phyloP scores from a whole-genome alignment of 352 stramenopile genomes.

The Pythium phragmitis region DNA sequence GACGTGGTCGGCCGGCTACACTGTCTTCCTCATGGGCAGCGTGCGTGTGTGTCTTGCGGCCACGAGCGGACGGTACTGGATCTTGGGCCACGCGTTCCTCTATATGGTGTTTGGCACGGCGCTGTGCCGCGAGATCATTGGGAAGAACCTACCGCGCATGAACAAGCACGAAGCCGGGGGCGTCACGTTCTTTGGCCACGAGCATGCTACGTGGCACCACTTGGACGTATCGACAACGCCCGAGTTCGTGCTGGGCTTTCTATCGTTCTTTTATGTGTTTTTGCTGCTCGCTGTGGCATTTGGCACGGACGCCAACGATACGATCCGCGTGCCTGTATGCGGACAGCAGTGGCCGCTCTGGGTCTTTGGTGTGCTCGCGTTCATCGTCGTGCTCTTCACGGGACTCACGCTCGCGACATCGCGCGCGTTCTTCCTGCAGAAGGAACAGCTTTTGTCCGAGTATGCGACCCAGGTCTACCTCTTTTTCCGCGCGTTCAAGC shows the following conservation, averaged over 20 bases:
- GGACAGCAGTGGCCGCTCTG: constrained; percentile 77
- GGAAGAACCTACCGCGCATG: constrained; percentile 77
- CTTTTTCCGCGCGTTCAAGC: constrained; percentile 51
- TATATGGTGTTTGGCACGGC: constrained; percentile 82
- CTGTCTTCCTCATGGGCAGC: constrained; percentile 74
- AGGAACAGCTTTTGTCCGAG: constrained; percentile 72
- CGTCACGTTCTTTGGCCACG: constrained; percentile 84
- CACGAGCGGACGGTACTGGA: constrained; percentile 74
- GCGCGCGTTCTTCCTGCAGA: constrained; percentile 78
- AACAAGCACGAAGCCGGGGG: constrained; percentile 78
- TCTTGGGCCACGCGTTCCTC: constrained; percentile 72
- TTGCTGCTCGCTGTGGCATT: constrained; percentile 79
- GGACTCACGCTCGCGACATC: constrained; percentile 73
- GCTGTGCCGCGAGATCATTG: constrained; percentile 81
- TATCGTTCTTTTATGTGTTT: constrained; percentile 88
- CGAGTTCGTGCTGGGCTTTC: constrained; percentile 78
- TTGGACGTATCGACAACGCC: constrained; percentile 75
- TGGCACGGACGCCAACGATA: constrained; percentile 45
- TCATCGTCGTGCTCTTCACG: constrained; percentile 80
- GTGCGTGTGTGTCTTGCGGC: constrained; percentile 68
- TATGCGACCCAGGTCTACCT: constrained; percentile 79
- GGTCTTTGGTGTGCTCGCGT: constrained; percentile 85
- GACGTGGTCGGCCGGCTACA: constrained; percentile 79
- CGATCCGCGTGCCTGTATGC: constrained; percentile 48
- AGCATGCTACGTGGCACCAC: constrained; percentile 57